These are phyloP conservation scores for Chaetomiaceae sp. DNA, from an alignment of 2,329 filamentous ascomycete species.

Conservation along the genomic window DNA sequence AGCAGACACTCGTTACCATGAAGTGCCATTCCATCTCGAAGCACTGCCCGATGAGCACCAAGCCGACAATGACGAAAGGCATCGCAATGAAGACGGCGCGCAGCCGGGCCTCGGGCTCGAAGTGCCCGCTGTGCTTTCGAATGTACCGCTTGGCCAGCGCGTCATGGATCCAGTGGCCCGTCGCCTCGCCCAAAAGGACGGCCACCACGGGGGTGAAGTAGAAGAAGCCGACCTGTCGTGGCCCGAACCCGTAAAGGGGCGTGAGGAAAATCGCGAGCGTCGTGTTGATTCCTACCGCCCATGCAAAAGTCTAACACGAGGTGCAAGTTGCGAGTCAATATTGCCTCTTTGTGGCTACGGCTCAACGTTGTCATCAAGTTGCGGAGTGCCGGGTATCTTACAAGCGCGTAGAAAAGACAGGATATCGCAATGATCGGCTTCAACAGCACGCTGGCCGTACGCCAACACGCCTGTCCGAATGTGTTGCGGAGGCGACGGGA, in stretches of 20 bases:
- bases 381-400: slow-evolving; percentile 16
- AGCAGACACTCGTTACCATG: slow-evolving; percentile 44
- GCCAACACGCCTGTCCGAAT: slow-evolving; percentile 37
- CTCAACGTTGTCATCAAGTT: not conserved
- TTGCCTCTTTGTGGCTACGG: too few relatives aligned
- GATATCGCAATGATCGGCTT: slow-evolving; percentile 37
- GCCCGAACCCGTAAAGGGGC: slow-evolving; percentile 46
- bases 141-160: slow-evolving; percentile 42
- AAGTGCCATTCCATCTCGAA: slow-evolving; percentile 48
- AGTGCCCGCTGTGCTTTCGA: slow-evolving; percentile 42
- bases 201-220: slow-evolving; percentile 56
- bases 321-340: too few relatives aligned
- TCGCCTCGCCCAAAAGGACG: slow-evolving; percentile 47
- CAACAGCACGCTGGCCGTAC: slow-evolving; percentile 35
- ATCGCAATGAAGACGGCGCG: slow-evolving; percentile 43
- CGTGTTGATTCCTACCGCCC: slow-evolving; percentile 53
- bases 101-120: slow-evolving; percentile 54
- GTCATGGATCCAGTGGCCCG: slow-evolving; percentile 55
- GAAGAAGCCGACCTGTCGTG: slow-evolving; percentile 48
- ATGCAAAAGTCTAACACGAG: slow-evolving; percentile 39
- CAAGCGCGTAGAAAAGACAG: slow-evolving; percentile 34
- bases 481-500: slow-evolving; percentile 36
- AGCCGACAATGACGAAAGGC: slow-evolving; percentile 44
- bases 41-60: slow-evolving; percentile 49
- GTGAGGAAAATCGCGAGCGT: slow-evolving; percentile 49